Evolutionary conservation across 2,329 filamentous ascomycete species (phyloP).

Genomic region (Zymoseptoria tritici): DNA sequence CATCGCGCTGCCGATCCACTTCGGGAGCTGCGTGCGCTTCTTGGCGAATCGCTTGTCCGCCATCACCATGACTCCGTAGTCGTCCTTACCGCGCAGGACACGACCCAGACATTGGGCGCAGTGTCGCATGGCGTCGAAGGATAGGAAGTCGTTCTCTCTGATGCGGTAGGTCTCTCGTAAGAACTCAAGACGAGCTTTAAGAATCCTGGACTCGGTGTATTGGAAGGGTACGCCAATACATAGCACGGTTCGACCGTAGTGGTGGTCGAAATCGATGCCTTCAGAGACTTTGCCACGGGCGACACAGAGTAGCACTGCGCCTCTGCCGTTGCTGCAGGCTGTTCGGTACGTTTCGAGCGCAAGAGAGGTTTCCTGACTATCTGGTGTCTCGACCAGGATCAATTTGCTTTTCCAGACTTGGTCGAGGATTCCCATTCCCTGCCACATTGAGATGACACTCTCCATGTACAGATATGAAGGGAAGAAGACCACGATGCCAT

Average conservation of each 20-base stretch:
- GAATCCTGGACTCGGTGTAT: constrained; percentile 93
- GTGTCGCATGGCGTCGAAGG: constrained; percentile 99
- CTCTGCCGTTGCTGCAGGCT: constrained; percentile 92
- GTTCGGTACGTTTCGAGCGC: constrained; percentile 95
- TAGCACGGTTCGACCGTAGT: constrained; percentile 90
- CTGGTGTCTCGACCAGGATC: constrained; percentile 93
- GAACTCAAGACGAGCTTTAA: constrained; percentile 93
- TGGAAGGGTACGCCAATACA: constrained; percentile 98
- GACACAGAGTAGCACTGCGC: constrained; percentile 87
- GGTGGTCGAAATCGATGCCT: constrained; percentile 98
- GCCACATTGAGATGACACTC: constrained; percentile 98
- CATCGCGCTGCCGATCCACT: constrained; percentile 91
- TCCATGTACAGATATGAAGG: constrained; percentile 99
- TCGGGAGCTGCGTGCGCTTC: constrained; percentile 82
- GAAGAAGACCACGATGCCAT: constrained; percentile 98
- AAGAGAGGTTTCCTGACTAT: constrained; percentile 92
- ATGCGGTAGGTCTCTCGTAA: constrained; percentile 96
- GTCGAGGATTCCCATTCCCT: constrained; percentile 95
- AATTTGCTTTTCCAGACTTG: constrained; percentile 99
- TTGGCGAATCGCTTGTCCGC: constrained; percentile 90
- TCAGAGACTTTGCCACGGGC: constrained; percentile 95
- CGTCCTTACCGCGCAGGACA: constrained; percentile 90
- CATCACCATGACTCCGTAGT: constrained; percentile 99
- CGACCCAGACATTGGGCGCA: constrained; percentile 93
- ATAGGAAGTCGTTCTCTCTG: constrained; percentile 92